A percentile compares a stretch with the other conserved stretches of the same genome.
These are phyloP conservation scores for Halenospora varia DNA, from an alignment of 495 filamentous ascomycete species.

Conservation along the genomic window DNA sequence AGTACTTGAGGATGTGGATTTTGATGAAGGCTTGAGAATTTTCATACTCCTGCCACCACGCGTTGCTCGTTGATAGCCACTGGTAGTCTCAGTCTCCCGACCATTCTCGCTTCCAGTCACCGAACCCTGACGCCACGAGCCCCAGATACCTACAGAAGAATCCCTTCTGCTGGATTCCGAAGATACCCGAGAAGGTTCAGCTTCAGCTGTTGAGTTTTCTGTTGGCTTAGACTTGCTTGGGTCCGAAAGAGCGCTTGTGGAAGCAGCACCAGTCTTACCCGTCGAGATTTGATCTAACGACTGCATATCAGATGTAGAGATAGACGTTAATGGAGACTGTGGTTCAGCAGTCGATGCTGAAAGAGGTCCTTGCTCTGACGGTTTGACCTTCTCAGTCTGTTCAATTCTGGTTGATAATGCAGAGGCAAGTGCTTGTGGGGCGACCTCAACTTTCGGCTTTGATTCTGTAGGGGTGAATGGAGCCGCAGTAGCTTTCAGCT, in stretches of 20 bases:
- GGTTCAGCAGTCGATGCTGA: background rate
- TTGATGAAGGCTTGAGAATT: constrained; percentile 62
- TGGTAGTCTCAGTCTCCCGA: constrained; percentile 30
- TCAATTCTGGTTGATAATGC: constrained; percentile 1
- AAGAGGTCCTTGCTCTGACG: background rate
- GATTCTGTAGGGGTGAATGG: constrained; percentile 20
- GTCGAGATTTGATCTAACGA: constrained; percentile 15
- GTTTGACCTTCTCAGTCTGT: background rate
- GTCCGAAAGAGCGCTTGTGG: constrained; percentile 29
- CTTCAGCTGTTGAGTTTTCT: constrained; percentile 25
- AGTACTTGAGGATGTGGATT: constrained; percentile 41
- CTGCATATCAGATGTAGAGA: constrained; percentile 4
- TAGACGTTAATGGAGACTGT: constrained; percentile 10
- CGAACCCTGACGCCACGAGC: constrained; percentile 64
- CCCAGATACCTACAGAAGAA: constrained; percentile 52
- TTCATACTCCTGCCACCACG: constrained; percentile 65
- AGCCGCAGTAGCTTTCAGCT: constrained; percentile 43
- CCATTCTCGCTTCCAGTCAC: constrained; percentile 8
- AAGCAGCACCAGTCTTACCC: constrained; percentile 29
- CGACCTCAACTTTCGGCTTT: constrained; percentile 14
- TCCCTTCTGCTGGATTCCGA: constrained; percentile 37
- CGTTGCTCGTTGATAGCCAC: constrained; percentile 51
- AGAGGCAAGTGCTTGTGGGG: constrained; percentile 6
- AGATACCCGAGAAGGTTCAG: constrained; percentile 30
- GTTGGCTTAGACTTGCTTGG: constrained; percentile 30